Conservation (phyloP, 192 early-diverging fungal genomes). For the Phlyctochytrium bullatum region DNA sequence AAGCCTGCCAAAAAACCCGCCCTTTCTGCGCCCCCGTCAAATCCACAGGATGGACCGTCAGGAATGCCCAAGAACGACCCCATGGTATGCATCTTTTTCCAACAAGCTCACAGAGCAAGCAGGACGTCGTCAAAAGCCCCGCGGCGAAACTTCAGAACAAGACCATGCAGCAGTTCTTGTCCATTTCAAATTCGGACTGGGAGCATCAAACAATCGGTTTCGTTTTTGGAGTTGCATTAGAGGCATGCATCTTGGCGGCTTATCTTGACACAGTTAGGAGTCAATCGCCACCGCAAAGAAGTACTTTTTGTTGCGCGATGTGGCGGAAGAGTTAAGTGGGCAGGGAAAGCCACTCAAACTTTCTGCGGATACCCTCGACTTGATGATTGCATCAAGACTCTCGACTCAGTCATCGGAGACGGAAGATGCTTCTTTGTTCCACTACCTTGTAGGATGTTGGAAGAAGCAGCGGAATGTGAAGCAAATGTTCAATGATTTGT, state of each 20-base stretch:
- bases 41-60: not conserved
- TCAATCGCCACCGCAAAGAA: slow-evolving; percentile 20
- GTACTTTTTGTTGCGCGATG: slow-evolving; percentile 12
- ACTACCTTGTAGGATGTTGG: slow-evolving; percentile 42
- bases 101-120: too few relatives aligned
- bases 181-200: slow-evolving; percentile 65
- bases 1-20: not conserved
- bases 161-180: slow-evolving; percentile 14
- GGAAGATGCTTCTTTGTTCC: slow-evolving; percentile 25
- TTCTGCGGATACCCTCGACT: slow-evolving; percentile 21
- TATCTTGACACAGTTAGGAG: not conserved
- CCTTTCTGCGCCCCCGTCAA: not conserved
- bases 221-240: slow-evolving; percentile 74
- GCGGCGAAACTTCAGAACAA: not conserved
- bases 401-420: slow-evolving; percentile 6
- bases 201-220: slow-evolving; percentile 77
- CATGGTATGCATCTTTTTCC: too few relatives aligned
- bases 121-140: too few relatives aligned
- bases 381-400: slow-evolving; percentile 34
- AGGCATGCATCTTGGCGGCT: slow-evolving; percentile 41
- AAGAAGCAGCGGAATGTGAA: slow-evolving; percentile 28
- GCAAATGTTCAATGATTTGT: slow-evolving; percentile 47
- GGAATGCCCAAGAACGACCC: not conserved
- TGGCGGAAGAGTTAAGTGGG: slow-evolving; percentile 25
- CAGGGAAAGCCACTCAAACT: slow-evolving; percentile 22